Evolutionary conservation across 1,284 basidiomycete genomes (phyloP).

Genomic region (Trametes polyzona): DNA sequence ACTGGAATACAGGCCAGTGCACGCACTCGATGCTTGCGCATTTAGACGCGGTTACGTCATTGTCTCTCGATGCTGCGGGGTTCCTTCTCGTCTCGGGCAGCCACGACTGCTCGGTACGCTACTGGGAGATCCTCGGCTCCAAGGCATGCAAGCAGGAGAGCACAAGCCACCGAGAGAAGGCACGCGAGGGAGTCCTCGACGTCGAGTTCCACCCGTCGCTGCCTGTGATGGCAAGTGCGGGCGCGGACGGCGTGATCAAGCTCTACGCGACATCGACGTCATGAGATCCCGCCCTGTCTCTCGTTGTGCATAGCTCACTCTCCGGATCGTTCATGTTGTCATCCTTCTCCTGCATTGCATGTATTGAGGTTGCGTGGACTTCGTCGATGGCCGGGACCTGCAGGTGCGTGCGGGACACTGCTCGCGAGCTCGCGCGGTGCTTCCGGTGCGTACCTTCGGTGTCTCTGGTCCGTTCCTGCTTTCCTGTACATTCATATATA

Average conservation of each 20-base stretch:
- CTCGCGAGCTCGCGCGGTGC: not conserved
- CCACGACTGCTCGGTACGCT: slow-evolving; percentile 92
- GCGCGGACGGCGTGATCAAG: slow-evolving; percentile 94
- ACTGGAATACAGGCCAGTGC: slow-evolving; percentile 63
- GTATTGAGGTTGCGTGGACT: slow-evolving; percentile 11
- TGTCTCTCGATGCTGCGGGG: slow-evolving; percentile 87
- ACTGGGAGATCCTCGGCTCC: slow-evolving; percentile 92
- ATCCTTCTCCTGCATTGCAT: slow-evolving; percentile 1
- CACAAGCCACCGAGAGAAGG: slow-evolving; percentile 85
- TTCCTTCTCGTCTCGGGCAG: slow-evolving; percentile 89
- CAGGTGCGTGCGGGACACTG: not conserved
- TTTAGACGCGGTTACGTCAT: slow-evolving; percentile 87
- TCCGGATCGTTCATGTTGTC: not conserved
- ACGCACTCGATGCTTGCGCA: slow-evolving; percentile 92
- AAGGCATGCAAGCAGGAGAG: slow-evolving; percentile 89
- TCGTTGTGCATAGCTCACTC: slow-evolving; percentile 6
- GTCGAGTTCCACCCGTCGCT: slow-evolving; percentile 85
- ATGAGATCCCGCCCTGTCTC: slow-evolving; percentile 39
- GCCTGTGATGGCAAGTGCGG: slow-evolving; percentile 90
- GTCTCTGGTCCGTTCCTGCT: slow-evolving; percentile 20
- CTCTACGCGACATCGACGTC: slow-evolving; percentile 84
- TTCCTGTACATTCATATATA: slow-evolving; percentile 32
- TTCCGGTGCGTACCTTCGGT: not conserved
- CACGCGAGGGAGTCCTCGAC: slow-evolving; percentile 88
- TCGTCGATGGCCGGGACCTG: not conserved